Evolutionary conservation across 495 filamentous ascomycete genomes (phyloP).

Genomic region (Baudoinia panamericana): DNA sequence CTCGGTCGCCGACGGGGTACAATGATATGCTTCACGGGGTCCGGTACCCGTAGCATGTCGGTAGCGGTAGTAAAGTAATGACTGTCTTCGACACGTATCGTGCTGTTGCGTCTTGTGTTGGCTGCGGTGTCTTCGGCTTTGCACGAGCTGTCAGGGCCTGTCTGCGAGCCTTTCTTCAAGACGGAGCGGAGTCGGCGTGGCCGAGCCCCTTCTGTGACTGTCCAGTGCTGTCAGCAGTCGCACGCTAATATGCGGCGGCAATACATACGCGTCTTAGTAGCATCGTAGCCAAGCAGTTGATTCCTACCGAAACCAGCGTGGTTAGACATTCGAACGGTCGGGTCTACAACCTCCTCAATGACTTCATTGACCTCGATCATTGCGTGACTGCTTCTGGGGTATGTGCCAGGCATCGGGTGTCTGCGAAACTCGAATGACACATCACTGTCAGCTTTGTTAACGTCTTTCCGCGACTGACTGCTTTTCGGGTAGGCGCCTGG

Average conservation of each 20-base stretch:
- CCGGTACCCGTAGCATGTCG: neutral
- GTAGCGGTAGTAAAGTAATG: slow-evolving; percentile 10
- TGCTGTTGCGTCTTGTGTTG: slow-evolving; percentile 16
- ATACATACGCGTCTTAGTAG: neutral
- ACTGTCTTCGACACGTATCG: neutral
- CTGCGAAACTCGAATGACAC: too few species aligned
- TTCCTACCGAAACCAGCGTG: neutral
- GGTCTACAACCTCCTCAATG: neutral
- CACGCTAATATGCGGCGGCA: neutral
- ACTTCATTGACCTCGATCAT: neutral
- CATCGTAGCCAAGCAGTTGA: neutral
- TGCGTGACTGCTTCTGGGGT: too few species aligned
- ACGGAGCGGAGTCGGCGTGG: slow-evolving; percentile 8
- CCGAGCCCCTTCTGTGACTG: neutral
- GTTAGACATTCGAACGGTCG: neutral
- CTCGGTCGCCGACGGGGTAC: slow-evolving; percentile 6
- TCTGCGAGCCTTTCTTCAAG: slow-evolving; percentile 10
- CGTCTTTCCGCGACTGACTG: too few species aligned
- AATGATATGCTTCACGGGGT: slow-evolving; percentile 1
- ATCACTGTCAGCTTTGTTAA: too few species aligned
- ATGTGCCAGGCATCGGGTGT: too few species aligned
- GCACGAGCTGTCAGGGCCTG: neutral
- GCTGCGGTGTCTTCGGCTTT: slow-evolving; percentile 1
- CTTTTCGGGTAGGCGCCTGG: too few species aligned
- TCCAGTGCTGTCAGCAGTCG: neutral